phyloP scores from a whole-genome alignment of 164 flowering plant genomes.

The Vitis labrusca region DNA sequence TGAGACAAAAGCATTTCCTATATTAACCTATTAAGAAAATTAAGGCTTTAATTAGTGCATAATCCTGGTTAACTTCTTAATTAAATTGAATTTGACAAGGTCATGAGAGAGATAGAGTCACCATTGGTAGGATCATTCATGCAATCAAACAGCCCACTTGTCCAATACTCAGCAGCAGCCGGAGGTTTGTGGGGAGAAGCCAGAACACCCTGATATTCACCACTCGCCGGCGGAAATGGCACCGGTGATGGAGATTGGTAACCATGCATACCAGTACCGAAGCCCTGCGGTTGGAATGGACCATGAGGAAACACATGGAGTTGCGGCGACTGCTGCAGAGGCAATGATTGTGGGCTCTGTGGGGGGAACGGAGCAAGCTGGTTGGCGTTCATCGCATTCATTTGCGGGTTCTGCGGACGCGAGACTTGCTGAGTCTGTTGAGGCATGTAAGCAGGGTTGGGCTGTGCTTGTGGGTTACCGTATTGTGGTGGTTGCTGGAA shows the following conservation, averaged over 20 bases:
- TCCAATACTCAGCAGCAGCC: slow-evolving; percentile 19
- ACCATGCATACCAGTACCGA: background rate
- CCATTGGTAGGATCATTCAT: slow-evolving; percentile 48
- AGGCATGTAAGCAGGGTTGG: slow-evolving; percentile 2
- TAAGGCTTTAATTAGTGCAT: no score
- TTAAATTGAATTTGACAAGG: no score
- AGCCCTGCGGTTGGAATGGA: no score
- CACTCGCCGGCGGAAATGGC: background rate
- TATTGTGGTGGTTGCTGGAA: background rate
- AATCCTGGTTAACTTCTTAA: no score
- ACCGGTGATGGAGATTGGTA: background rate
- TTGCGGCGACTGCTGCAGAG: background rate
- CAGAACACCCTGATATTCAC: background rate
- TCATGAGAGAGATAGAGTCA: background rate
- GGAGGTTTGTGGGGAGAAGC: background rate
- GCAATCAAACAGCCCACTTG: slow-evolving; percentile 41
- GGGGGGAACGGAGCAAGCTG: slow-evolving; percentile 8
- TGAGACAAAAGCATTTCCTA: no score
- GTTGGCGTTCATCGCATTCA: background rate
- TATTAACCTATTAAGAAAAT: no score
- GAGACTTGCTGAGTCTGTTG: background rate
- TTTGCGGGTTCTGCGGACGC: background rate
- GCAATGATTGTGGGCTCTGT: slow-evolving; percentile 3
- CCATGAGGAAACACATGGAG: no score
- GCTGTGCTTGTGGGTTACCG: background rate